Evolutionary conservation across 805 yeast species (phyloP).

Genomic region (Candida loeiensis): DNA sequence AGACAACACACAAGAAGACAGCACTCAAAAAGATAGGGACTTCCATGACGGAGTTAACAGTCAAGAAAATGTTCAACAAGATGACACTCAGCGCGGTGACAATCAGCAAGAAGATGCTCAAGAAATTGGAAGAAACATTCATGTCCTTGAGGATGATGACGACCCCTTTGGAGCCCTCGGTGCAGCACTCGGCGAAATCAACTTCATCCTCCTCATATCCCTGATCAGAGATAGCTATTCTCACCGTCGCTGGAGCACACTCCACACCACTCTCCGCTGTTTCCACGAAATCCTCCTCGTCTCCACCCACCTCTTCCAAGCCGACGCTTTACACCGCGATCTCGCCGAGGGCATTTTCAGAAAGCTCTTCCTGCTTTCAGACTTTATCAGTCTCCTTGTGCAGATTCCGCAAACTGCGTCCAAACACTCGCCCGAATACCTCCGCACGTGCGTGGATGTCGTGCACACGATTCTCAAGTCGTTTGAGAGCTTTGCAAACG

Average conservation of each 20-base stretch:
- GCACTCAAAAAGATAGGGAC: neutral
- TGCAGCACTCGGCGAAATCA: constrained; percentile 57
- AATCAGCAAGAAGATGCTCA: neutral
- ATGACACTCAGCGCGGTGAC: too few species aligned
- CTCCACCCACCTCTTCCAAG: constrained; percentile 41
- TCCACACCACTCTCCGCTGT: constrained; percentile 67
- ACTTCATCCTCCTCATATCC: constrained; percentile 51
- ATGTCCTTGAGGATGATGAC: constrained; percentile 6
- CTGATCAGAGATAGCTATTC: constrained; percentile 43
- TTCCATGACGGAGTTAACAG: neutral
- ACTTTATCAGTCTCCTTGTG: constrained; percentile 52
- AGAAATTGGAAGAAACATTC: constrained; percentile 7
- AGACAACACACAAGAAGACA: too few species aligned
- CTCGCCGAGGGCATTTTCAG: constrained; percentile 57
- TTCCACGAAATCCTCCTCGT: constrained; percentile 59
- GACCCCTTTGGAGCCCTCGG: constrained; percentile 40
- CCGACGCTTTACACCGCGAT: constrained; percentile 34
- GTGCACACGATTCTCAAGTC: constrained; percentile 63
- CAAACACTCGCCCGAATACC: constrained; percentile 59
- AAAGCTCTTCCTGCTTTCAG: constrained; percentile 66
- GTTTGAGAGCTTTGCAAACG: constrained; percentile 61
- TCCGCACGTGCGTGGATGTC: constrained; percentile 58
- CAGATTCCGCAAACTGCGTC: constrained; percentile 61
- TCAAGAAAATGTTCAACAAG: neutral
- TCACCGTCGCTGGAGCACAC: constrained; percentile 50